Base-by-base conservation (phyloP, 129 eudicot genomes). In the Centaurea solstitialis region DNA sequence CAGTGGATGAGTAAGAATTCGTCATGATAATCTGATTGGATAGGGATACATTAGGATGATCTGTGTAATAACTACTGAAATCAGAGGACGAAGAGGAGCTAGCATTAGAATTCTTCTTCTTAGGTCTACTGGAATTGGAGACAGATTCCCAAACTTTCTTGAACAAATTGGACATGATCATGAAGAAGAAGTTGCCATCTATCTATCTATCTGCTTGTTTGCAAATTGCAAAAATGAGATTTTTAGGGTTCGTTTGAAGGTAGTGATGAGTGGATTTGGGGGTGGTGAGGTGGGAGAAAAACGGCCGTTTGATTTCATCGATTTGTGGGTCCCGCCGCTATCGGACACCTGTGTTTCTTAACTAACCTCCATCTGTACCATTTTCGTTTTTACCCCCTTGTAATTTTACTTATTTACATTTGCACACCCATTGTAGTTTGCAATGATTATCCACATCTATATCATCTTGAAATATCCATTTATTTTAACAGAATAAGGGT, bases 91-190 rank as follows among this genome's bases (percentile, higher is more conserved):
- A 72, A 4, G 21, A 7, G 57, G 70, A 72, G 69, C 38, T 82
- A 57, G 74, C 8, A 50, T 6, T 2, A 57, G 74, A 13, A 50
- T 6, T 2, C 9, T 61, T 2, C 9, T 61, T 50, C 18, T 26
- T 3, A n/a, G n/a, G n/a, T 74, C 39, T 81, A 28, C 23, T 76
- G 38, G 87, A 69, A 21, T 91, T 81, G 4, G 89, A 80, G 30
- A 91, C 82, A 20, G 96, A 87, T 85, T 64, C 90, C 89, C 89
- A 87, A 0, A 88, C 88, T 73, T 83, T 88, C 61, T 76, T 87
- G 5, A 88, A 53, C 68, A 91, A 23, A 72, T 83, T 62, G 13
- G 87, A 50, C 91, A 87, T 89, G 77, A 69, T 71, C 7, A 22
- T 53, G 33, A 20, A 45, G 33, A 20, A 45, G 12, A 21, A 23